Percentiles rank a stretch among this genome's conserved stretches.
These are phyloP conservation scores for Debaryomycetaceae sp. DNA, from an alignment of 1,139 yeast genomes.

Conservation along the genomic window DNA sequence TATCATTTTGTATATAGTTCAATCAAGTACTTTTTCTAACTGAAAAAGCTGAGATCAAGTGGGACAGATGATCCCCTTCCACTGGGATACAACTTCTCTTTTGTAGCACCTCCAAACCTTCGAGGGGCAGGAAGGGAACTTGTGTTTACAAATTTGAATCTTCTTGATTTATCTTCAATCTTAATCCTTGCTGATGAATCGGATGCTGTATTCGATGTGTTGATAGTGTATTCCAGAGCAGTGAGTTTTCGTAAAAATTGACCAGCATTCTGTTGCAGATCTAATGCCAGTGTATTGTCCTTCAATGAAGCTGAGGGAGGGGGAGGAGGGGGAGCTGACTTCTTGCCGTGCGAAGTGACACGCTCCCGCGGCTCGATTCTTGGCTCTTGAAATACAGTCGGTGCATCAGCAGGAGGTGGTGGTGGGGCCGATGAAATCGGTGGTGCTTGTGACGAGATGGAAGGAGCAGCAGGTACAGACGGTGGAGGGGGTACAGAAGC, in stretches of 20 bases:
- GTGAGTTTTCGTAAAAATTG: constrained; percentile 51
- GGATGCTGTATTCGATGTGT: constrained; percentile 13
- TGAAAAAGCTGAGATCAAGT: constrained; percentile 50
- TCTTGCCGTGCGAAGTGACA: constrained; percentile 10
- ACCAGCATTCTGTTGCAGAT: constrained; percentile 48
- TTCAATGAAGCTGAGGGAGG: constrained; percentile 19
- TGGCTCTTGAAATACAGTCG: neutral
- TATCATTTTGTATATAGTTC: neutral
- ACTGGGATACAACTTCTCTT: constrained; percentile 81
- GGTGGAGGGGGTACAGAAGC: constrained; percentile 12
- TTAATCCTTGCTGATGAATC: constrained; percentile 24
- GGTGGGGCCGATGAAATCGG: constrained; percentile 16
- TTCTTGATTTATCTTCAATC: constrained; percentile 59
- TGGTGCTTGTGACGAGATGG: constrained; percentile 18
- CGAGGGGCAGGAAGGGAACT: constrained; percentile 81
- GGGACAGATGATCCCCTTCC: constrained; percentile 97
- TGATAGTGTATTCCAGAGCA: constrained; percentile 57
- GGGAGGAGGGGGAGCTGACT: constrained; percentile 37
- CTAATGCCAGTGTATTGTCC: constrained; percentile 18
- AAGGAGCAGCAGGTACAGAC: constrained; percentile 10
- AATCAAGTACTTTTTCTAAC: constrained; percentile 4
- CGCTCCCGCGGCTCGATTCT: neutral
- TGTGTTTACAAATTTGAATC: constrained; percentile 70
- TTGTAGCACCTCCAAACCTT: constrained; percentile 47
- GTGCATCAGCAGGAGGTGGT: constrained; percentile 5